Base-by-base conservation (phyloP, 176 grass and related monocot species). In the Olyra latifolia region DNA sequence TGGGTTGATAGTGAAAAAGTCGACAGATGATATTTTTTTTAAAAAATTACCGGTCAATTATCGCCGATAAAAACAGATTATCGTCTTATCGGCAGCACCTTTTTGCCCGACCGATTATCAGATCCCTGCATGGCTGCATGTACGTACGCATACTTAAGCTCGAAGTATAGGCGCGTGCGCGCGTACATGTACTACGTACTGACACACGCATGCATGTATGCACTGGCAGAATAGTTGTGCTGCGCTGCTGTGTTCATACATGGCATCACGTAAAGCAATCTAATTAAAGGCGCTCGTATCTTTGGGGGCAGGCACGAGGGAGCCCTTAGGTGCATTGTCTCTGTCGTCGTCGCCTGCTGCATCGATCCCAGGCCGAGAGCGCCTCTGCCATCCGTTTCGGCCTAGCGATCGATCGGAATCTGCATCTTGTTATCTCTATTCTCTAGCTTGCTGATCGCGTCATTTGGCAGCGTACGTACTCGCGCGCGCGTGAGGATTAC, bases 281-380 rank as follows among this genome's bases (percentile, higher is more conserved):
- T 7, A n/a, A n/a, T n/a, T n/a, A 55, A 40, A 23, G 49, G 10
- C 49, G 32, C 32, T 2, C 32, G 6, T 40, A 23, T 74, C 49
- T 54, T 72, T 20, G 70, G 16, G 70, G 28, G 17, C 35, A n/a
- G n/a, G n/a, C n/a, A n/a, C n/a, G n/a, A n/a, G n/a, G n/a, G n/a
- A n/a, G n/a, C n/a, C n/a, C n/a, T 71, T 71, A 50, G 69, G 69
- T 71, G 69, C 2, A 12, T 74, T 74, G 49, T 56, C 49, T 40
- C 13, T 74, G 19, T 56, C 71, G 48, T 23, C 19, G 32, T 35
- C 32, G 2, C 32, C 4, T 74, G 29, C 49, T 74, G 28, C 70
- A 73, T 73, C 10, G 32, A 65, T 35, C 30, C 30, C 2, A 52
- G 14, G 48, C 48, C 32, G 19, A 28, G 57, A 60, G 44, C 44